These are phyloP conservation scores for Melocanna baccifera DNA, from an alignment of 176 grass and related monocot species.

Conservation along the genomic window DNA sequence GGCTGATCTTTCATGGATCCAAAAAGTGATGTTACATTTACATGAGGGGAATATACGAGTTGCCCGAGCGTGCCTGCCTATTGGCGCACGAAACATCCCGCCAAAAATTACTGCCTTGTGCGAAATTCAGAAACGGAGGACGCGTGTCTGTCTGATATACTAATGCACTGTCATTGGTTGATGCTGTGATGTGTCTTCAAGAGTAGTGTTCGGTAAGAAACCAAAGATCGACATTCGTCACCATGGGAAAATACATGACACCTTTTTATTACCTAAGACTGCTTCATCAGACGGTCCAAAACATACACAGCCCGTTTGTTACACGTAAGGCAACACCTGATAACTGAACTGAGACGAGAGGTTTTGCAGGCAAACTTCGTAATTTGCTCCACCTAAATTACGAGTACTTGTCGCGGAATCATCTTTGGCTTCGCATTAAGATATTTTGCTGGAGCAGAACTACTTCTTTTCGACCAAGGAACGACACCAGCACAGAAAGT, in stretches of 20 bases:
- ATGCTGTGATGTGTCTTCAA: not conserved
- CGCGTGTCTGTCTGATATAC: not conserved
- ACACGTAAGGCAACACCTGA: not conserved
- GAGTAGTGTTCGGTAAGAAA: not conserved
- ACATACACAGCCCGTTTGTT: not conserved
- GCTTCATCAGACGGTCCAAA: not conserved
- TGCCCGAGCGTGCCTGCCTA: not conserved
- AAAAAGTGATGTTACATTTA: not conserved
- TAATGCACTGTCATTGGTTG: too few species aligned
- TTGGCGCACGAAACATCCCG: slow-evolving; percentile 1
- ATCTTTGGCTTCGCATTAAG: not conserved
- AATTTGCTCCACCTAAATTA: not conserved
- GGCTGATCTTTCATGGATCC: not conserved
- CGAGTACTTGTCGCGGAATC: not conserved
- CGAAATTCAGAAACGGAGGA: slow-evolving; percentile 1
- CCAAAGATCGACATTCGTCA: not conserved
- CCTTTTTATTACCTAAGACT: not conserved
- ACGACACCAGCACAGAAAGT: not conserved
- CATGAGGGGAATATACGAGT: not conserved
- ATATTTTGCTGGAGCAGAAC: not conserved
- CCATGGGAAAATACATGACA: not conserved
- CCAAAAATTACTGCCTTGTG: not conserved
- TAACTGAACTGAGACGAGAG: not conserved
- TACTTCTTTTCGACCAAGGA: not conserved
- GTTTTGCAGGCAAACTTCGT: not conserved